Evolutionary conservation across 2,329 filamentous ascomycete species (phyloP).

Genomic region (Cladophialophora chaetospira): DNA sequence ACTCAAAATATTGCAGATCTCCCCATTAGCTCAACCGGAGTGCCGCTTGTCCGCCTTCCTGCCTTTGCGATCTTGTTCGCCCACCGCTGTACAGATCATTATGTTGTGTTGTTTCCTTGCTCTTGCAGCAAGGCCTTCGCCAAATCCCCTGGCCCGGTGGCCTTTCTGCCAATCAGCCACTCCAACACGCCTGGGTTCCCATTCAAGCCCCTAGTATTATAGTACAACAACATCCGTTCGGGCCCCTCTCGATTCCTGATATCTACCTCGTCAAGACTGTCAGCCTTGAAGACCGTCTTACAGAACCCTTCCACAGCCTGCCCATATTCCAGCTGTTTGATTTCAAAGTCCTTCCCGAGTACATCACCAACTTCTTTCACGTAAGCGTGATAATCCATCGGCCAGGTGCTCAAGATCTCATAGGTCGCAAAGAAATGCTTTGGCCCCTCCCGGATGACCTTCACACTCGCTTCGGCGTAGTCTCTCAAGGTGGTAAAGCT

Average conservation of each 20-base stretch:
- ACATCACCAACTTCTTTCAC: background rate
- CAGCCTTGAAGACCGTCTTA: background rate
- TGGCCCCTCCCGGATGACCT: constrained; percentile 3
- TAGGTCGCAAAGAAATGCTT: constrained; percentile 4
- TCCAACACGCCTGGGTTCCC: constrained; percentile 34
- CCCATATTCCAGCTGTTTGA: background rate
- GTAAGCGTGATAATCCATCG: constrained; percentile 6
- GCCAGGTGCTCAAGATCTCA: background rate
- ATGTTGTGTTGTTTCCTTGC: background rate
- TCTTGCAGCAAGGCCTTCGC: background rate
- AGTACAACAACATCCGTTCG: constrained; percentile 33
- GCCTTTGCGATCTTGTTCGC: too few relatives aligned
- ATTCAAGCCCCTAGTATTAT: constrained; percentile 30
- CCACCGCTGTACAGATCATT: too few relatives aligned
- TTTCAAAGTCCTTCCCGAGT: background rate
- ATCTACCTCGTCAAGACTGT: background rate
- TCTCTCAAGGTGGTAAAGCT: background rate
- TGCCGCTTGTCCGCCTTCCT: too few relatives aligned
- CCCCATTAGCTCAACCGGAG: too few relatives aligned
- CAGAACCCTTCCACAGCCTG: background rate
- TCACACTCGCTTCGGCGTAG: constrained; percentile 3
- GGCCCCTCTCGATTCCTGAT: constrained; percentile 28
- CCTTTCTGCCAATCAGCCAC: constrained; percentile 34
- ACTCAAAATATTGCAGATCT: too few relatives aligned
- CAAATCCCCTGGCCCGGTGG: constrained; percentile 13